Evolutionary conservation across 1,284 basidiomycete species (phyloP).

Genomic region (Agaricales sp.): DNA sequence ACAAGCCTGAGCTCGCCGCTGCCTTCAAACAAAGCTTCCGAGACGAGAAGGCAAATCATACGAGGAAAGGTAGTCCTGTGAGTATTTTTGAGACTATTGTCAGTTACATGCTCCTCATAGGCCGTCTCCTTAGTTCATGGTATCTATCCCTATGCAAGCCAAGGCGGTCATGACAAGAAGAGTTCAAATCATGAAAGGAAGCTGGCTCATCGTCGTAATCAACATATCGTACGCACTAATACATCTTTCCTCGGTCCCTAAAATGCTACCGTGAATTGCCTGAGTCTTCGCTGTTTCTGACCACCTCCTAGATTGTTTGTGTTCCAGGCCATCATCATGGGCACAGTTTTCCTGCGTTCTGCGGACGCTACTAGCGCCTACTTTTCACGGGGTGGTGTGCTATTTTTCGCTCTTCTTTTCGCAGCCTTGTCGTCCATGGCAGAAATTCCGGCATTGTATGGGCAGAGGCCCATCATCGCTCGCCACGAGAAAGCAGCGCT

Average conservation of each 20-base stretch:
- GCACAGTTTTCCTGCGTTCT: constrained; percentile 41
- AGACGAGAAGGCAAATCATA: constrained; percentile 38
- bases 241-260: constrained; percentile 6
- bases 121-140: constrained; percentile 35
- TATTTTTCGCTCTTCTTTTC: constrained; percentile 21
- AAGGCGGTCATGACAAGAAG: constrained; percentile 56
- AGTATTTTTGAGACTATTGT: constrained; percentile 17
- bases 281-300: background rate
- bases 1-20: constrained; percentile 21
- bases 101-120: too few species aligned
- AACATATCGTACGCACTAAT: constrained; percentile 13
- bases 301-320: constrained; percentile 31
- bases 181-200: constrained; percentile 59
- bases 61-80: constrained; percentile 12
- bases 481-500: constrained; percentile 40
- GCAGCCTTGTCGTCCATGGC: constrained; percentile 37
- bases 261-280: constrained; percentile 17
- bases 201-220: constrained; percentile 20
- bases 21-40: constrained; percentile 39
- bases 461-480: constrained; percentile 48
- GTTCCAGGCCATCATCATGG: constrained; percentile 59
- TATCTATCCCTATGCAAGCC: constrained; percentile 49
- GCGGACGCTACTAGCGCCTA: constrained; percentile 31
- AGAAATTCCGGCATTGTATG: constrained; percentile 31
- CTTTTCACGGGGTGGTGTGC: constrained; percentile 34